phyloP scores from a whole-genome alignment of 2,329 filamentous ascomycete genomes.

The Sporothrix curviconia region DNA sequence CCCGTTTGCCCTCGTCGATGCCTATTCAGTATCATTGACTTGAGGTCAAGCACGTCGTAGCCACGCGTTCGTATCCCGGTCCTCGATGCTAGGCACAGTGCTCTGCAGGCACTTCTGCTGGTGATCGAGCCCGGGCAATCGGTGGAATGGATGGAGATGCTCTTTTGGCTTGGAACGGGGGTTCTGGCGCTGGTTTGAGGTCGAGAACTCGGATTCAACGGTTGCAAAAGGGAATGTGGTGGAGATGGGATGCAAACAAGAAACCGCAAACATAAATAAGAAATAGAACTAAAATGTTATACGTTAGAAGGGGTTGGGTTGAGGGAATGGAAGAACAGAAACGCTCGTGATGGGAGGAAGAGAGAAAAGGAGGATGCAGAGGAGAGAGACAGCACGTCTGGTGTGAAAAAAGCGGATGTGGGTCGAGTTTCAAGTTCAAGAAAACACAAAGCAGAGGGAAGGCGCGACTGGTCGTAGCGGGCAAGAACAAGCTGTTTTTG shows the following conservation, averaged over 20 bases:
- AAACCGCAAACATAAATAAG: conserved; percentile 1
- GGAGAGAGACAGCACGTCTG: neutral
- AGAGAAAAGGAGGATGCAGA: conserved; percentile 1
- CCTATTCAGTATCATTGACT: conserved; percentile 5
- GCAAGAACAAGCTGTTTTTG: too few species aligned
- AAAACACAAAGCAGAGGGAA: neutral
- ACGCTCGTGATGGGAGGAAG: neutral
- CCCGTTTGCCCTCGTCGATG: neutral
- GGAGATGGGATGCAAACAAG: too few species aligned
- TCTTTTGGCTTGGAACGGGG: neutral
- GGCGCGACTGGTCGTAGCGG: neutral
- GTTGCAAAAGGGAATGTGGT: neutral
- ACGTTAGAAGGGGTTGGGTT: conserved; percentile 3
- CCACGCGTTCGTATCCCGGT: neutral
- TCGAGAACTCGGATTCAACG: conserved; percentile 4
- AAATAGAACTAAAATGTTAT: conserved; percentile 10
- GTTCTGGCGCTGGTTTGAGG: neutral
- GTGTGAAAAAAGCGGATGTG: conserved; percentile 11
- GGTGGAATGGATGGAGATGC: neutral
- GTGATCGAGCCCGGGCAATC: neutral
- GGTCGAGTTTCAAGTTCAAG: conserved; percentile 15
- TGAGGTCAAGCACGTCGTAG: too few species aligned
- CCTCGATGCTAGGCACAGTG: neutral
- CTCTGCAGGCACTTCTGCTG: neutral
- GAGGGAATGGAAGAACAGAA: conserved; percentile 6